Conservation (phyloP, 116 monocot species). For the Iris pallida region DNA sequence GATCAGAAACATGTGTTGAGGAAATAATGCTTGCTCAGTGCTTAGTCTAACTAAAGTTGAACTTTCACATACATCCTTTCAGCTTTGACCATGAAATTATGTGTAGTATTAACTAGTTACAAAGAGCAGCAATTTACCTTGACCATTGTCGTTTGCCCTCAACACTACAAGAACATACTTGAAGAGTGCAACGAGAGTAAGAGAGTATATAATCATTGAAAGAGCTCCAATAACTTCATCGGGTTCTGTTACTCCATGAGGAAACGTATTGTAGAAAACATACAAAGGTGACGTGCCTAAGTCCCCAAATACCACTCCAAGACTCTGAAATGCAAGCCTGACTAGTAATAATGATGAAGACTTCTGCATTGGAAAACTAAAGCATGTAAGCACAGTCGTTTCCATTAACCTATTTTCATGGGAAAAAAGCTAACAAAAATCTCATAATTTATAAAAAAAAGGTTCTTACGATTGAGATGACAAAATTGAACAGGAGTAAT, state of each 20-base stretch:
- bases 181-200: conserved; percentile 58
- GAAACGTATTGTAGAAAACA: conserved; percentile 71
- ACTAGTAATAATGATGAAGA: conserved; percentile 42
- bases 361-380: conserved; percentile 30
- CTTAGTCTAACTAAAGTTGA: no score
- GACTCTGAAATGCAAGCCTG: conserved; percentile 68
- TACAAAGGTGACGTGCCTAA: conserved; percentile 73
- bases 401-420: not conserved
- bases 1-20: no score
- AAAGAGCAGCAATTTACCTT: conserved; percentile 33
- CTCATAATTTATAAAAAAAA: no score
- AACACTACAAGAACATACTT: conserved; percentile 68
- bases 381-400: not conserved
- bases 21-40: no score
- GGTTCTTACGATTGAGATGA: no score
- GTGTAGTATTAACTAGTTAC: no score
- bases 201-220: conserved; percentile 72
- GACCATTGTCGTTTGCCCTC: conserved; percentile 74
- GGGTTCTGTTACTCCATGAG: conserved; percentile 39
- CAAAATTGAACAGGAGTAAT: no score
- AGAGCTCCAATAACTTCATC: conserved; percentile 73
- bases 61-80: no score
- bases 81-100: no score
- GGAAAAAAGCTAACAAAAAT: not conserved
- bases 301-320: conserved; percentile 70